A percentile compares a stretch with the other conserved stretches of the same genome.
Conservation (phyloP, 139 green algal species). For the Gonium pectorale region DNA sequence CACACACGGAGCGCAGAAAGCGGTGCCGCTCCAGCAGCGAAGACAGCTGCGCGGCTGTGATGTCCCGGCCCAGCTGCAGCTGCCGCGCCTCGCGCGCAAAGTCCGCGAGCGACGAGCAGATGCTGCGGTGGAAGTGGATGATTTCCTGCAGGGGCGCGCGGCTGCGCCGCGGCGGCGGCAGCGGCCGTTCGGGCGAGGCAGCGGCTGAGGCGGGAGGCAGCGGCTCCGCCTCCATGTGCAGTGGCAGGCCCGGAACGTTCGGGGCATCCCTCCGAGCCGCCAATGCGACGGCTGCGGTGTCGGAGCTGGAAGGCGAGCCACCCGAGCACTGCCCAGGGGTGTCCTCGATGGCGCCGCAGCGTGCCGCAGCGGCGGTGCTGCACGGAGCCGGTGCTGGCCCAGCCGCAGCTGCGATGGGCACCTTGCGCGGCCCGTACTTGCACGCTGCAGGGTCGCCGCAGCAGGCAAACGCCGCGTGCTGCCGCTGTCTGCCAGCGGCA, state of each 20-base stretch:
- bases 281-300: no score
- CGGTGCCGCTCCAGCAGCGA: constrained; percentile 81
- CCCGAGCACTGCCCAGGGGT: no score
- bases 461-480: not conserved
- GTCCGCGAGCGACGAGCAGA: constrained; percentile 80
- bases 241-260: no score
- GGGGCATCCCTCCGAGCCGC: no score
- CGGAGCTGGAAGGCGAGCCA: no score
- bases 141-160: constrained; percentile 74
- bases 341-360: no score
- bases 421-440: not conserved
- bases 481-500: not conserved
- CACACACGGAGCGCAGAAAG: constrained; percentile 91
- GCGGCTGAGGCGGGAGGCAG: no score
- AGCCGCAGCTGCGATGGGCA: no score
- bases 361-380: no score
- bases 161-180: not conserved
- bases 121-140: constrained; percentile 86
- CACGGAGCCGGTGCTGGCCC: no score
- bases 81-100: constrained; percentile 79
- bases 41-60: constrained; percentile 60
- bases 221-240: no score
- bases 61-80: constrained; percentile 52
- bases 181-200: not conserved
- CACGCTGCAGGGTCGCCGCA: constrained; percentile 2